Percentiles rank a stretch among this genome's conserved stretches.
phyloP scores from a whole-genome alignment of 192 early-diverging fungal species.

The Backusella sp. region DNA sequence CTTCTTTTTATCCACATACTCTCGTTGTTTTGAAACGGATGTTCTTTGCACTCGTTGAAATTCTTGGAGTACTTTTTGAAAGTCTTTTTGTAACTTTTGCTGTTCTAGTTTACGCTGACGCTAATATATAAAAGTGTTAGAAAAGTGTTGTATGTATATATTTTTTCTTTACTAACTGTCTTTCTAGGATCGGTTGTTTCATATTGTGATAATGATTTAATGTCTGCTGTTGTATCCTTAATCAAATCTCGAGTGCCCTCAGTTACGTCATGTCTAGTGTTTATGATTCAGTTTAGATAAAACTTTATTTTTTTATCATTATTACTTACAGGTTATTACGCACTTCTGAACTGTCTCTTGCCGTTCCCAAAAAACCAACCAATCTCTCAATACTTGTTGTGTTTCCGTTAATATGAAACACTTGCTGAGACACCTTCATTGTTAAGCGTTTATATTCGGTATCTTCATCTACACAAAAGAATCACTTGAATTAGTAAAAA shows the following conservation, averaged over 20 bases:
- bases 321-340: slow-evolving; percentile 66
- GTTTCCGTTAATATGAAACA: slow-evolving; percentile 85
- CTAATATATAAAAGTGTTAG: slow-evolving; percentile 23
- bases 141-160: not conserved
- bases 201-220: slow-evolving; percentile 72
- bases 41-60: slow-evolving; percentile 86
- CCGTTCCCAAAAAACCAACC: slow-evolving; percentile 72
- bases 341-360: slow-evolving; percentile 74
- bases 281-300: not conserved
- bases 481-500: not conserved
- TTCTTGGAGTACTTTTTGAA: slow-evolving; percentile 85
- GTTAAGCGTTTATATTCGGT: slow-evolving; percentile 47
- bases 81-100: slow-evolving; percentile 93
- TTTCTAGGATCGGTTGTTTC: slow-evolving; percentile 37
- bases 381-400: slow-evolving; percentile 81
- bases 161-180: slow-evolving; percentile 15
- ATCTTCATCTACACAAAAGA: slow-evolving; percentile 40
- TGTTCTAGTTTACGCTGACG: slow-evolving; percentile 83
- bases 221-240: slow-evolving; percentile 70
- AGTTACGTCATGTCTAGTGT: slow-evolving; percentile 66
- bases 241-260: slow-evolving; percentile 82
- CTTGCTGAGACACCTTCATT: slow-evolving; percentile 76
- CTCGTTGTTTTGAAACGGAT: slow-evolving; percentile 80
- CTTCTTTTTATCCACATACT: slow-evolving; percentile 79
- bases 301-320: not conserved